Percentiles rank a stretch among this genome's conserved stretches.
These are phyloP conservation scores for Apiospora sp. DNA, from an alignment of 2,329 filamentous ascomycete species.

Conservation along the genomic window DNA sequence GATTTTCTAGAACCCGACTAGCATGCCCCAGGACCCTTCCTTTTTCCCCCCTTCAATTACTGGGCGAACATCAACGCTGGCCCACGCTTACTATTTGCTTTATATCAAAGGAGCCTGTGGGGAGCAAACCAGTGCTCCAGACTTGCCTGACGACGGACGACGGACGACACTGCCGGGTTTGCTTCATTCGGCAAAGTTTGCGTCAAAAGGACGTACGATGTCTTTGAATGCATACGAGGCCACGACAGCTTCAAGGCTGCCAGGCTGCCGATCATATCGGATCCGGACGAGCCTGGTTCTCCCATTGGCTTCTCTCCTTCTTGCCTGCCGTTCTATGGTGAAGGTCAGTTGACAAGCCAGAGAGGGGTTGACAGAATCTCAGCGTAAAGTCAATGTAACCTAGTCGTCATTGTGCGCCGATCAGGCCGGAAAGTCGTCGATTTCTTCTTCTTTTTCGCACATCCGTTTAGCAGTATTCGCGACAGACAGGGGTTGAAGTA, in stretches of 20 bases:
- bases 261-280: neutral
- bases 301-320: neutral
- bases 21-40: slow-evolving; percentile 8
- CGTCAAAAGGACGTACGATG: slow-evolving; percentile 1
- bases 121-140: neutral
- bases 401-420: neutral
- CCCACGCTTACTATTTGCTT: neutral
- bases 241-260: neutral
- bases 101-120: neutral
- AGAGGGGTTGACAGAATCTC: neutral
- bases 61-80: neutral
- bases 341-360: neutral
- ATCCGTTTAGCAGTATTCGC: neutral
- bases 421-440: neutral
- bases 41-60: neutral
- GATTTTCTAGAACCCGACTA: slow-evolving; percentile 17
- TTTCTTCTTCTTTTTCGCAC: neutral
- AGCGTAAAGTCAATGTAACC: neutral
- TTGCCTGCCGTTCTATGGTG: neutral
- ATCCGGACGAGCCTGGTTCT: neutral
- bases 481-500: neutral
- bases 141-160: neutral
- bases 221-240: slow-evolving; percentile 6
- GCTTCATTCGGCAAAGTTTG: slow-evolving; percentile 7
- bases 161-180: neutral